Base-by-base conservation (phyloP, 192 early-diverging fungal species). In the Coemansia sp. region DNA sequence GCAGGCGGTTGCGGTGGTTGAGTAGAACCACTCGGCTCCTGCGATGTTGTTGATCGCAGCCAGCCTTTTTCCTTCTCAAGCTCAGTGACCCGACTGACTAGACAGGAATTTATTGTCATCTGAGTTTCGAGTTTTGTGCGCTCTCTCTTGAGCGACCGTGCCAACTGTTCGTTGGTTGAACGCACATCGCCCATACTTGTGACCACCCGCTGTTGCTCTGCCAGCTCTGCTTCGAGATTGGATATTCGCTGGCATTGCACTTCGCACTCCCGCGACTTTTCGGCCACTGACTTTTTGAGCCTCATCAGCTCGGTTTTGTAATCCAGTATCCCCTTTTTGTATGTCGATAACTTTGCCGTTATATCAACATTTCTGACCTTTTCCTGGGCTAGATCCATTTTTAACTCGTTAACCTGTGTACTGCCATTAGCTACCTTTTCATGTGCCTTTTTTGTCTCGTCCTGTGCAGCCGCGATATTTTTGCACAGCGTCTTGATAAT, bases 141-240 rank as follows among this genome's bases (percentile, higher is more conserved):
- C 42, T 81, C 78, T 34, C 57, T 64, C 49, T 68, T 74, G 46
- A 81, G 47, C 28, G 72, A 52, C 24, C 72, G 72, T 11, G 52
- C 56, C 8, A 81, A 63, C 52, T 59, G 66, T 49, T 81, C 78
- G 47, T 71, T 81, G 31, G 66, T 56, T 10, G 65, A 44, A 11
- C 68, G 78, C 48, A 81, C 69, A 47, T 71, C 63, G 17, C 69
- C 72, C 78, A 81, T 68, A 17, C 48, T 58, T 15, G 31, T 48
- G 2, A 74, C 72, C 5, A 81, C 63, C 4, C 69, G 62, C 6
- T 58, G 70, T 51, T 80, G 78, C 55, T 81, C 78, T 3, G 49
- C 53, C 24, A 74, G 52, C 61, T 74, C 66, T 0, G 55, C 51
- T 3, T 49, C 44, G 4, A 70, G 60, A 9, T 48, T 48, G 3